phyloP scores from a whole-genome alignment of 2,329 filamentous ascomycete species.

The Sporothrix brunneoviolacea region DNA sequence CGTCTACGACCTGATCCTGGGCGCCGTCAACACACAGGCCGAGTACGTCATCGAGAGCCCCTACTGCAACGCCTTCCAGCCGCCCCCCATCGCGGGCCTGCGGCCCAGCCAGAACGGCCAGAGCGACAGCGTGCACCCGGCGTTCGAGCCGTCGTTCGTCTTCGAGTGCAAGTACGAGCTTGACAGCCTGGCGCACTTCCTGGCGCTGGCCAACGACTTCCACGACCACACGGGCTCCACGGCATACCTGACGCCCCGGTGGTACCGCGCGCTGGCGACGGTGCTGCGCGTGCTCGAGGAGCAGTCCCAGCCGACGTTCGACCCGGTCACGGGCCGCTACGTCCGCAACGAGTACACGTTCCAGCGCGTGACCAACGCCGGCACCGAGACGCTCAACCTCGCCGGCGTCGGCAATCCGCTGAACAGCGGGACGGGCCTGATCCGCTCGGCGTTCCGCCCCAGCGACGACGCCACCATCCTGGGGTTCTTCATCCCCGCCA shows the following conservation, averaged over 20 bases:
- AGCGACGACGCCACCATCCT: slow-evolving; percentile 93
- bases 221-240: slow-evolving; percentile 69
- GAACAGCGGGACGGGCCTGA: slow-evolving; percentile 72
- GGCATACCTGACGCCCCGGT: slow-evolving; percentile 71
- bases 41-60: slow-evolving; percentile 92
- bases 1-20: slow-evolving; percentile 50
- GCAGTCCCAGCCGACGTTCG: slow-evolving; percentile 77
- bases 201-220: slow-evolving; percentile 81
- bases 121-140: slow-evolving; percentile 75
- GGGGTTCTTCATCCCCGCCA: slow-evolving; percentile 90
- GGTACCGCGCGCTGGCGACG: slow-evolving; percentile 70
- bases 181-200: slow-evolving; percentile 87
- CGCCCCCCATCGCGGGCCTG: slow-evolving; percentile 75
- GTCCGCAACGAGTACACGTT: slow-evolving; percentile 79
- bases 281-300: slow-evolving; percentile 67
- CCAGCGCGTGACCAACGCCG: slow-evolving; percentile 67
- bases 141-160: slow-evolving; percentile 75
- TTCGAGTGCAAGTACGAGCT: slow-evolving; percentile 99
- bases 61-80: slow-evolving; percentile 98
- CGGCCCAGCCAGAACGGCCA: slow-evolving; percentile 67
- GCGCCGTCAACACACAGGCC: slow-evolving; percentile 48
- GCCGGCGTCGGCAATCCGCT: slow-evolving; percentile 85
- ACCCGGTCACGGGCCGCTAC: slow-evolving; percentile 57
- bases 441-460: slow-evolving; percentile 87
- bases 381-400: slow-evolving; percentile 85